phyloP scores from a whole-genome alignment of 2,329 filamentous ascomycete species.

The Rutstroemia sp. region DNA sequence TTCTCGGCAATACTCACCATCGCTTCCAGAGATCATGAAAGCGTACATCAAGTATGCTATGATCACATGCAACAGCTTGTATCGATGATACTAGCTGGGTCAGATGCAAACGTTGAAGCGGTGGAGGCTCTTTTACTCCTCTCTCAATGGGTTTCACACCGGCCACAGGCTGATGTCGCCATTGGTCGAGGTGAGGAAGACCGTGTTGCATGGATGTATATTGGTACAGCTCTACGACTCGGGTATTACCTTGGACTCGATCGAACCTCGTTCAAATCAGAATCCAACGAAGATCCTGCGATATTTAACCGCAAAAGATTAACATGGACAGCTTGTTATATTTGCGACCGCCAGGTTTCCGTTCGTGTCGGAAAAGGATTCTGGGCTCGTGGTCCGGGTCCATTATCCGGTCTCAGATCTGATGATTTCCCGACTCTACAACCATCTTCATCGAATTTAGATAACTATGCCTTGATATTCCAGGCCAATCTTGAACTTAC shows the following conservation, averaged over 20 bases:
- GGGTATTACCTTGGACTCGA: constrained; percentile 66
- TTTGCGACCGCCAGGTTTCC: constrained; percentile 55
- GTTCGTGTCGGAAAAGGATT: constrained; percentile 66
- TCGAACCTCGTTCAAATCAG: constrained; percentile 57
- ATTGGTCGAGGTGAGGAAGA: constrained; percentile 68
- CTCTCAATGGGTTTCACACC: constrained; percentile 54
- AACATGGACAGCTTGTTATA: constrained; percentile 63
- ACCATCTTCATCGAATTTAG: constrained; percentile 48
- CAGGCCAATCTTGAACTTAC: constrained; percentile 66
- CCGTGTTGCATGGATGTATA: constrained; percentile 70
- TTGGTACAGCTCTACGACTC: constrained; percentile 60
- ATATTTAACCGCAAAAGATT: constrained; percentile 56
- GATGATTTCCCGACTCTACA: constrained; percentile 47
- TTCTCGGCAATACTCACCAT: constrained; percentile 65
- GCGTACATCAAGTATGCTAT: constrained; percentile 58
- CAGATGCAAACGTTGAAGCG: constrained; percentile 60
- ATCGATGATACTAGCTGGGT: constrained; percentile 57
- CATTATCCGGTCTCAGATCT: constrained; percentile 44
- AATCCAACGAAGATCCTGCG: constrained; percentile 50
- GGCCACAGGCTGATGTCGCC: constrained; percentile 23
- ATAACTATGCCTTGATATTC: constrained; percentile 62
- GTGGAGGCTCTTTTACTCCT: constrained; percentile 63
- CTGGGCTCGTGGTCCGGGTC: constrained; percentile 67
- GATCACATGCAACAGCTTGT: constrained; percentile 64
- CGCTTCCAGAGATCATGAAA: constrained; percentile 60